phyloP scores from a whole-genome alignment of 345 rosid species.

The Boechera stricta region DNA sequence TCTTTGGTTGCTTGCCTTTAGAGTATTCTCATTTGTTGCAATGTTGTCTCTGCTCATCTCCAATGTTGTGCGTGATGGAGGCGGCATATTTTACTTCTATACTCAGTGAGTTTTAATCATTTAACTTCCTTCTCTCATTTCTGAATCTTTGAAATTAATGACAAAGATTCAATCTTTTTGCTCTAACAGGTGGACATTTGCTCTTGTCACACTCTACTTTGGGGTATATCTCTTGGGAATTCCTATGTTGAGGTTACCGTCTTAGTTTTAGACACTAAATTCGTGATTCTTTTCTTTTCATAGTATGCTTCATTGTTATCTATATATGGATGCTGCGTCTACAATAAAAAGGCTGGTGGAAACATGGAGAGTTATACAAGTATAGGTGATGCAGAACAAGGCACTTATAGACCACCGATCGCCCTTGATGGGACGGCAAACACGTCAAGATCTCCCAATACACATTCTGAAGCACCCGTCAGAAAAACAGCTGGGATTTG shows the following conservation, averaged over 20 bases:
- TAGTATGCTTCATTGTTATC: conserved; percentile 80
- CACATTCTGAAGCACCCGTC: conserved; percentile 41
- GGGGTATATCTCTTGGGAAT: conserved; percentile 60
- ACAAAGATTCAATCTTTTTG: conserved; percentile 21
- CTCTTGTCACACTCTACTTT: conserved; percentile 82
- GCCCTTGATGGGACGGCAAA: conserved; percentile 39
- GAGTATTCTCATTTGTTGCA: conserved; percentile 63
- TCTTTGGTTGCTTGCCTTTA: conserved; percentile 70
- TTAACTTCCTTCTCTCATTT: background rate
- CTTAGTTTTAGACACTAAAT: conserved; percentile 24
- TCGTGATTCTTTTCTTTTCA: background rate
- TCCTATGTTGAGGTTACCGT: background rate
- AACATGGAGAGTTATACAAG: conserved; percentile 40
- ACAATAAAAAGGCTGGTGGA: conserved; percentile 39
- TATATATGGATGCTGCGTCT: conserved; percentile 63
- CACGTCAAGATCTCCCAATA: conserved; percentile 45
- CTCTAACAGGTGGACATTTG: conserved; percentile 89
- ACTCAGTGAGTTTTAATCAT: conserved; percentile 74
- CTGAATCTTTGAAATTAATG: conserved; percentile 23
- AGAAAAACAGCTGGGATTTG: conserved; percentile 55
- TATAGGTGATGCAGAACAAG: conserved; percentile 50
- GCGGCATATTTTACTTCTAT: conserved; percentile 81
- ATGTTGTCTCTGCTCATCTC: conserved; percentile 61
- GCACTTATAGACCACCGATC: conserved; percentile 63
- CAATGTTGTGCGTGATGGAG: conserved; percentile 61